Base-by-base conservation (phyloP, 2,329 filamentous ascomycete genomes). In the Leptosphaerulina australis region DNA sequence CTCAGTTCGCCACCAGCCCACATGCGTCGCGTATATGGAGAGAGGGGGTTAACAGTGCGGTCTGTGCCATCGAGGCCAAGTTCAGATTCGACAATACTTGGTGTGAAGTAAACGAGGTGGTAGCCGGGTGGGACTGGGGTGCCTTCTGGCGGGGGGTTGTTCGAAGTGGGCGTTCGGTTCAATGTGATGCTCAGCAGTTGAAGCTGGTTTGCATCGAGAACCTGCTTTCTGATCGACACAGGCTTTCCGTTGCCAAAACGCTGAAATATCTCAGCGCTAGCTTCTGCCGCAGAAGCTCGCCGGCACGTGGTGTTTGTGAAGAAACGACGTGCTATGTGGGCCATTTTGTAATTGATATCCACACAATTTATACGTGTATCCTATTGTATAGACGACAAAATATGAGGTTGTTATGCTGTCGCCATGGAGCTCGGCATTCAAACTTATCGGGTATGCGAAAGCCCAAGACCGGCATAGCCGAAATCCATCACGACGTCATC, bases 101-200 rank as follows among this genome's bases (percentile, higher is more conserved):
- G 84, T 39, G 91, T 91, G 74, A 96, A 97, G 77, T 96, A 95
- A 55, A 93, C 85, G 14, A 97, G 81, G 71, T 97, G 92, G 71
- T 95, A 87, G 20, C 87, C 89, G 21, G 83, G 81, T 0, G 87
- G 87, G 3, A 88, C 44, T 14, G 68, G 67, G 6, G 65, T 68
- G 11, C 69, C 68, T 10, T 57, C 26, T 38, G 44, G 43, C 5
- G 66, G 66, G 10, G 56, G 41, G 6, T 41, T 49, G 41, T 60
- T 53, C 5, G 60, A 59, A 3, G 65, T 58, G 3, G 61, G 59
- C 0, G 58, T 58, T 3, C 66, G 65, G 5, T 60, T 59, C 21
- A 71, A 49, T 8, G 68, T 70, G 10, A 65, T 57, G 24, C 51
- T 61, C 12, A 71, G 54, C 5, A 70, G 51, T n/a, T 70, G 65